Conservation (phyloP, 2,329 filamentous ascomycete genomes). For the Colletotrichum horii region DNA sequence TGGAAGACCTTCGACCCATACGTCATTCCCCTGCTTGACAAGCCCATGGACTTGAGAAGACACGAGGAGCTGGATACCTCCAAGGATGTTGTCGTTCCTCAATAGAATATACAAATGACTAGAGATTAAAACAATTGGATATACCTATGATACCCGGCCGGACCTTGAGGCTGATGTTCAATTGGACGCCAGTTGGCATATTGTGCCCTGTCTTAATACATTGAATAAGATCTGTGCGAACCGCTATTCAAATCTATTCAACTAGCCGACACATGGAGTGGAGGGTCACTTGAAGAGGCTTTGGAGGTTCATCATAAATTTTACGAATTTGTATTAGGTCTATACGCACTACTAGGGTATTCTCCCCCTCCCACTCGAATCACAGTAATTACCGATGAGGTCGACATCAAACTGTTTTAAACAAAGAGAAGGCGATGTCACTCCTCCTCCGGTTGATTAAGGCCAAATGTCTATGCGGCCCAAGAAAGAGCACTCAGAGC, state of each 20-base stretch:
- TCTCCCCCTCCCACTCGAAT: slow-evolving; percentile 5
- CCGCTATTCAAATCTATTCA: not conserved
- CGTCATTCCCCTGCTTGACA: slow-evolving; percentile 70
- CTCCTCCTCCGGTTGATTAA: slow-evolving; percentile 15
- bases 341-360: slow-evolving; percentile 16
- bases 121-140: not conserved
- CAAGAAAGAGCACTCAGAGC: not conserved
- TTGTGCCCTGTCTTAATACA: not conserved
- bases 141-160: not conserved
- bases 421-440: slow-evolving; percentile 19
- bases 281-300: not conserved
- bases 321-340: slow-evolving; percentile 23
- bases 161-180: not conserved
- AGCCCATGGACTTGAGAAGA: slow-evolving; percentile 71
- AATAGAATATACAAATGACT: not conserved
- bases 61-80: slow-evolving; percentile 70
- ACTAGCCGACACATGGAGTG: not conserved
- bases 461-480: slow-evolving; percentile 15
- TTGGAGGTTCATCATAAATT: not conserved
- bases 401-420: slow-evolving; percentile 23
- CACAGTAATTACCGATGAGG: slow-evolving; percentile 23
- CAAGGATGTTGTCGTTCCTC: slow-evolving; percentile 48
- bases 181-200: not conserved
- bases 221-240: not conserved
- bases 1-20: slow-evolving; percentile 81